Evolutionary conservation across 2,329 filamentous ascomycete genomes (phyloP), one percentile per base, ranked within the genome.

Genomic region (Fusarium vanettenii): DNA sequence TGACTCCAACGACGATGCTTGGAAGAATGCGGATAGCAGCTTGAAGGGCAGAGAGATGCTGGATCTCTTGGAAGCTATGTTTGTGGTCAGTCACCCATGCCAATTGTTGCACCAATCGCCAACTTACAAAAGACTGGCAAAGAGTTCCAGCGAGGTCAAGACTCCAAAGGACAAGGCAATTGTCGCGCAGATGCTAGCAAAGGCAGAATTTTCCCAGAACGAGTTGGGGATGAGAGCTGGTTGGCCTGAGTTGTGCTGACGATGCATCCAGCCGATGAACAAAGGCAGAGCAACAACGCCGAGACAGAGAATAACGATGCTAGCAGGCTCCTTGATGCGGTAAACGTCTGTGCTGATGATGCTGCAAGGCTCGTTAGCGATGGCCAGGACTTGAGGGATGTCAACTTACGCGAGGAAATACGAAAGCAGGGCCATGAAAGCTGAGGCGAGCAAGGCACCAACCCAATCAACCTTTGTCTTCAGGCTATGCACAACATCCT

Each of bases 201-300:
- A 92, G 4, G 87, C 80, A 0, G 80, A 78, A 52, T 90, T 91
- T n/a, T 81, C 85, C 91, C 91, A 92, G 0, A 92, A 80, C 0
- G 86, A 87, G 77, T 92, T 92, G 0, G 91, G 91, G 25, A 92
- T 91, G 9, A 92, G 79, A 1, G 89, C 89, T 14, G 89, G 87
- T 4, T 82, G 83, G 11, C 83, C 82, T 0, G 79, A 76, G 13
- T 80, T 82, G 57, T 87, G 86, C 59, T 87, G 88, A 5, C 83
- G 82, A 13, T 84, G 83, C 57, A 90, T 85, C 90, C 90, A 92
- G 11, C 82, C 77, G 50, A 88, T 80, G 76, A 92, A 92, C 0
- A 80, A 75, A 0, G 86, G 86, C 4, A 90, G 79, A 3, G 86
- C 73, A 4, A 82, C 72, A 3, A 86, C 69, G 5, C 85, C 84